Percentiles rank a stretch among this genome's conserved stretches.
These are phyloP conservation scores for Aspergillus nanangensis DNA, from an alignment of 495 filamentous ascomycete genomes.

Conservation along the genomic window DNA sequence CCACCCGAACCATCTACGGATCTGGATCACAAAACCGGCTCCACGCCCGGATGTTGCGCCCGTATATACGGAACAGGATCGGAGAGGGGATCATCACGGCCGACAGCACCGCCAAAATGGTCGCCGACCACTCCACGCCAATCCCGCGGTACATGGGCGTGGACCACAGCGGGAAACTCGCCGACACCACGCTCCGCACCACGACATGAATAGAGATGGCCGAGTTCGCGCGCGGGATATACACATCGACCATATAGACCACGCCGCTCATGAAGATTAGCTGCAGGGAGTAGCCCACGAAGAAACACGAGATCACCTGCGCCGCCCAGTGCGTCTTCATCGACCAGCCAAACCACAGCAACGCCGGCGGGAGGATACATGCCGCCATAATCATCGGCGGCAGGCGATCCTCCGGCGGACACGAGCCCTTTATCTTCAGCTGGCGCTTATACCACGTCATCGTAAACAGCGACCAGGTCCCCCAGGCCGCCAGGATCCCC, in stretches of 20 bases:
- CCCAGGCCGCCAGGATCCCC: constrained; percentile 26
- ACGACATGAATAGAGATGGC: constrained; percentile 62
- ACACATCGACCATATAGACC: constrained; percentile 55
- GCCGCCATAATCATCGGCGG: constrained; percentile 48
- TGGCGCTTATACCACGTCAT: constrained; percentile 21
- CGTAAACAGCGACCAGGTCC: constrained; percentile 16
- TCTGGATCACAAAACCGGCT: constrained; percentile 37
- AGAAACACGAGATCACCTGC: constrained; percentile 23
- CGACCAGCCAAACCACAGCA: constrained; percentile 58
- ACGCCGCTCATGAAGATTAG: constrained; percentile 26
- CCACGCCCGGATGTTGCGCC: constrained; percentile 37
- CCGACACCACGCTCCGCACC: constrained; percentile 53
- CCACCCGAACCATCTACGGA: too few species aligned
- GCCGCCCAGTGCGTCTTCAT: constrained; percentile 16
- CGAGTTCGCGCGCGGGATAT: constrained; percentile 43
- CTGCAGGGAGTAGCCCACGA: constrained; percentile 22
- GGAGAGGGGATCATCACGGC: constrained; percentile 47
- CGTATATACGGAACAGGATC: constrained; percentile 49
- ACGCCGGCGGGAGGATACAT: constrained; percentile 44
- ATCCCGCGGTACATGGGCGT: constrained; percentile 35
- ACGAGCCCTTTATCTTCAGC: constrained; percentile 7
- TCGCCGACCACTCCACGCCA: constrained; percentile 51
- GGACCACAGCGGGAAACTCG: constrained; percentile 20
- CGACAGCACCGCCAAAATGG: constrained; percentile 46
- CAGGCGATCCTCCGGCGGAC: constrained; percentile 47